Evolutionary conservation across 495 filamentous ascomycete genomes (phyloP).

Genomic region (Hypomontagnella submonticulosa): DNA sequence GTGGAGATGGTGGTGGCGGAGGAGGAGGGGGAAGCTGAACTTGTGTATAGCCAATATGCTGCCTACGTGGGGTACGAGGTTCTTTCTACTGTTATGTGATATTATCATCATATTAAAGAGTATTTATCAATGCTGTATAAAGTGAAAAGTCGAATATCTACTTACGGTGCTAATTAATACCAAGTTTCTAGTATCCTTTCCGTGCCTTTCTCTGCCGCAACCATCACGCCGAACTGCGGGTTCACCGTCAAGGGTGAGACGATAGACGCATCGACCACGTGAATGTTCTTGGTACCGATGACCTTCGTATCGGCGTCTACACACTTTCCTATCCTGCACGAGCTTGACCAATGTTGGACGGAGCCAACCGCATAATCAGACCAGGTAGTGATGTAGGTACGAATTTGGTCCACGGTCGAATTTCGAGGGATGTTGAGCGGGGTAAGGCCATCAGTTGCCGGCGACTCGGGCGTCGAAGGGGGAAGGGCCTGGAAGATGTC

Average conservation of each 20-base stretch:
- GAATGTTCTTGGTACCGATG: constrained; percentile 49
- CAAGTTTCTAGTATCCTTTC: constrained; percentile 50
- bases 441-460: constrained; percentile 44
- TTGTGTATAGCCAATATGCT: neutral
- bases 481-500: constrained; percentile 52
- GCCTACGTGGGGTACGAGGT: neutral
- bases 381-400: constrained; percentile 51
- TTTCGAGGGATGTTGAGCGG: constrained; percentile 51
- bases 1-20: constrained; percentile 3
- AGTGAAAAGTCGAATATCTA: constrained; percentile 8
- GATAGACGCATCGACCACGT: constrained; percentile 57
- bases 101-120: constrained; percentile 5
- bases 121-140: constrained; percentile 2
- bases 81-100: constrained; percentile 1
- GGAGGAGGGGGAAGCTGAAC: neutral
- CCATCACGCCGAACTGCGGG: constrained; percentile 56
- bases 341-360: constrained; percentile 56
- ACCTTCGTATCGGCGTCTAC: constrained; percentile 52
- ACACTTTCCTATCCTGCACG: constrained; percentile 52
- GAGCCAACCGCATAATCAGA: constrained; percentile 52
- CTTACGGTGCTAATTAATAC: constrained; percentile 3
- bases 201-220: constrained; percentile 52
- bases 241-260: constrained; percentile 53
- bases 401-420: constrained; percentile 49
- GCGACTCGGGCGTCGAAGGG: constrained; percentile 37